Conservation (phyloP, 495 filamentous ascomycete species). For the Apiosordaria backusii region DNA sequence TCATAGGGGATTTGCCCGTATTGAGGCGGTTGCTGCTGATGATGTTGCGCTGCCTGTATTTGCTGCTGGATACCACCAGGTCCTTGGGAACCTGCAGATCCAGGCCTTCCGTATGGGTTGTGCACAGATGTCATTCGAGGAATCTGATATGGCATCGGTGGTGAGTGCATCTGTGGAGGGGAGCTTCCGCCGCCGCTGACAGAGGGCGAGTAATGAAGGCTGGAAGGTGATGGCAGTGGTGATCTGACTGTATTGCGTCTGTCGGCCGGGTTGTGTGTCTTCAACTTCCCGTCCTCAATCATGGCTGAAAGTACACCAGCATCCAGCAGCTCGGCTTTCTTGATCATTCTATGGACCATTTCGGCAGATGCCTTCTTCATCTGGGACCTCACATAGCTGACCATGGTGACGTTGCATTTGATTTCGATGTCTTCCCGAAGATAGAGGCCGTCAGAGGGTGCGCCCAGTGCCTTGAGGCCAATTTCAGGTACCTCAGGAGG, state of each 20-base stretch:
- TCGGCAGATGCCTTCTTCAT: constrained; percentile 61
- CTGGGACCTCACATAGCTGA: constrained; percentile 65
- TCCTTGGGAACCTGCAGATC: constrained; percentile 22
- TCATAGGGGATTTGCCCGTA: constrained; percentile 10
- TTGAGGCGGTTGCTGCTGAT: background rate
- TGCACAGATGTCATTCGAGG: constrained; percentile 35
- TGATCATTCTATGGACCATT: constrained; percentile 64
- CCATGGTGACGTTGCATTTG: constrained; percentile 64
- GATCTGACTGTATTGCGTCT: constrained; percentile 29
- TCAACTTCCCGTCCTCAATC: constrained; percentile 49
- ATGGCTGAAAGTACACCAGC: constrained; percentile 47
- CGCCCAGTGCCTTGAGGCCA: constrained; percentile 45
- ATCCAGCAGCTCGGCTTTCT: constrained; percentile 57
- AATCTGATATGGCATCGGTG: constrained; percentile 40
- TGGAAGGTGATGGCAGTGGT: constrained; percentile 34
- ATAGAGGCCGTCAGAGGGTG: constrained; percentile 64
- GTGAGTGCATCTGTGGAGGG: constrained; percentile 33
- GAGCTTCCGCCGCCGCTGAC: constrained; percentile 21
- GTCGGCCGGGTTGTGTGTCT: constrained; percentile 47
- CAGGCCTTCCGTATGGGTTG: constrained; percentile 19
- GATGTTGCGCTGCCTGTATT: background rate
- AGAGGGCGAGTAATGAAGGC: constrained; percentile 25
- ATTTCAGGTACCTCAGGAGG: constrained; percentile 55
- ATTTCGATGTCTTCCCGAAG: constrained; percentile 73
- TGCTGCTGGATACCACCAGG: constrained; percentile 3